phyloP scores from a whole-genome alignment of 805 yeast species.

The Tetrapisispora pingtungensis region DNA sequence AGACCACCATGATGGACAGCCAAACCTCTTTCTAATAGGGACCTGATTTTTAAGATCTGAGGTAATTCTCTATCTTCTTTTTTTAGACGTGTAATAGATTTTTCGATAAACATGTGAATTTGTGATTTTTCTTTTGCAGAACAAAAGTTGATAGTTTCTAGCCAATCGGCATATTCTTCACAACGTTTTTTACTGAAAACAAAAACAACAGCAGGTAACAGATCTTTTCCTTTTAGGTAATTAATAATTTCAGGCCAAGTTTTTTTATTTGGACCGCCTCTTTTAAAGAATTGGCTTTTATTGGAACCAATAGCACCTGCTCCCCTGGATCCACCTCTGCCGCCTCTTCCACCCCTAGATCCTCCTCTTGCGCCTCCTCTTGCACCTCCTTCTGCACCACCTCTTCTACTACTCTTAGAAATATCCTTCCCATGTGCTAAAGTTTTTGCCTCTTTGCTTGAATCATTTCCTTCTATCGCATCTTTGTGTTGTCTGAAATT shows the following conservation, averaged over 20 bases:
- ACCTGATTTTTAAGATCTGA: constrained; percentile 75
- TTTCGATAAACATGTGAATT: constrained; percentile 85
- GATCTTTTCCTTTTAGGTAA: constrained; percentile 49
- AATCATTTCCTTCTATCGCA: constrained; percentile 36
- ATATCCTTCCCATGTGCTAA: constrained; percentile 32
- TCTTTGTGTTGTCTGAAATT: constrained; percentile 57
- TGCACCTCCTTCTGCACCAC: constrained; percentile 23
- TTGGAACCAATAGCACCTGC: constrained; percentile 33
- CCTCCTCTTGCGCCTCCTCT: constrained; percentile 25
- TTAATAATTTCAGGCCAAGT: constrained; percentile 72
- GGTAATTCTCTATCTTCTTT: constrained; percentile 91
- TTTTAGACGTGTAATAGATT: constrained; percentile 76
- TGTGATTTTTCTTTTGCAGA: constrained; percentile 80
- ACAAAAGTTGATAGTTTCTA: constrained; percentile 68
- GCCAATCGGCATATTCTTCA: constrained; percentile 81
- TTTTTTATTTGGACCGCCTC: constrained; percentile 66
- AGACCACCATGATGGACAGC: constrained; percentile 96
- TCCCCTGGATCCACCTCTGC: constrained; percentile 31
- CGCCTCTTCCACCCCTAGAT: constrained; percentile 22
- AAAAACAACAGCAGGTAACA: constrained; percentile 88
- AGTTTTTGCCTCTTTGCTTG: constrained; percentile 12
- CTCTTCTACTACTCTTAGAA: constrained; percentile 26
- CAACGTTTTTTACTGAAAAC: constrained; percentile 91
- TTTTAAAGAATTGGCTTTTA: constrained; percentile 31
- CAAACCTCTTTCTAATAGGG: constrained; percentile 78